phyloP scores from a whole-genome alignment of 108 stramenopile genomes.

The Pseudonitzschia pungens region DNA sequence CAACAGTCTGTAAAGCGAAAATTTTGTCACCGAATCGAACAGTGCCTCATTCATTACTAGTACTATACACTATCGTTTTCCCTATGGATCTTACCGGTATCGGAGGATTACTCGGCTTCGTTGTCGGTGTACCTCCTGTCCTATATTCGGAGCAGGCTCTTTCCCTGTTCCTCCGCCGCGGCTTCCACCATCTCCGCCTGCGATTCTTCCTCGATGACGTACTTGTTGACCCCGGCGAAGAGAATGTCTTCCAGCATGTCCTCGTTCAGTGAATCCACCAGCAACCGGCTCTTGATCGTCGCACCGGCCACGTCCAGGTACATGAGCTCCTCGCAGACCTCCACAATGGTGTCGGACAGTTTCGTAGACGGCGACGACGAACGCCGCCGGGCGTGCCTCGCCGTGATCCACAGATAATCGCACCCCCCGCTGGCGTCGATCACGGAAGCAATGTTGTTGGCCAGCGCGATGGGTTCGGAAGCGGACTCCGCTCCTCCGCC shows the following conservation, averaged over 20 bases:
- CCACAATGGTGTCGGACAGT: conserved; percentile 22
- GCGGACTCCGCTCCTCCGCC: too few relatives aligned
- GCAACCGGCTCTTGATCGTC: conserved; percentile 51
- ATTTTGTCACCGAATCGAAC: too few relatives aligned
- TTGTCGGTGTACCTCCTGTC: too few relatives aligned
- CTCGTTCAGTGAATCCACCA: conserved; percentile 36
- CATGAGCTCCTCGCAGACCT: conserved; percentile 54
- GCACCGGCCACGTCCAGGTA: conserved; percentile 60
- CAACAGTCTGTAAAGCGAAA: too few relatives aligned
- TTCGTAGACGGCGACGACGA: too few relatives aligned
- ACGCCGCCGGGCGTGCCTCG: too few relatives aligned
- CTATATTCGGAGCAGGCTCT: neutral
- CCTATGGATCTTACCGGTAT: too few relatives aligned
- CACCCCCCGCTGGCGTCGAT: conserved; percentile 12
- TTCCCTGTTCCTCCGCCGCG: conserved; percentile 26
- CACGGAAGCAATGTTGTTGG: conserved; percentile 14
- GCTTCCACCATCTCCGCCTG: conserved; percentile 22
- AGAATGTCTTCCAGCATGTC: conserved; percentile 52
- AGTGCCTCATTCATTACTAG: too few relatives aligned
- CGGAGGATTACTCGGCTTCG: too few relatives aligned
- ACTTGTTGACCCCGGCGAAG: conserved; percentile 53
- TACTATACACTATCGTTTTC: too few relatives aligned
- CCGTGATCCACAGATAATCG: conserved; percentile 19
- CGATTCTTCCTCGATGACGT: conserved; percentile 38
- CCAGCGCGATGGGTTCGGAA: conserved; percentile 4